These are phyloP conservation scores for Aspergillus uvarum DNA, from an alignment of 2,329 filamentous ascomycete genomes.

Conservation along the genomic window DNA sequence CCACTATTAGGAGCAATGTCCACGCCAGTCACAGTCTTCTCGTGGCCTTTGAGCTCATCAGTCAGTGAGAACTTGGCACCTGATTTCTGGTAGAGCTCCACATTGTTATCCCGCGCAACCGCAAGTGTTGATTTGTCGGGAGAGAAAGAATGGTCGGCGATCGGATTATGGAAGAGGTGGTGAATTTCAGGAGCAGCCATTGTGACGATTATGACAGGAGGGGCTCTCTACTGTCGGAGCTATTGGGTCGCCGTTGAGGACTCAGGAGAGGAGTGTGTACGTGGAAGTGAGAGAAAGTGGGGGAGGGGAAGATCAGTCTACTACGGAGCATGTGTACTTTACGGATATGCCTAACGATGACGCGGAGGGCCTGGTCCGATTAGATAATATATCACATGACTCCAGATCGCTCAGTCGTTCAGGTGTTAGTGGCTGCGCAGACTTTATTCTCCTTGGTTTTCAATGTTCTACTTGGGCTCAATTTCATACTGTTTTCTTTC, in stretches of 20 bases:
- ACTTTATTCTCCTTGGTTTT: neutral
- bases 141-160: slow-evolving; percentile 97
- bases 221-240: slow-evolving; percentile 91
- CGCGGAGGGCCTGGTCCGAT: slow-evolving; percentile 20
- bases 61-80: slow-evolving; percentile 77
- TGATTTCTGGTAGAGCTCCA: slow-evolving; percentile 79
- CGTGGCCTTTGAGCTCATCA: slow-evolving; percentile 92
- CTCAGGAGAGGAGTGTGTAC: slow-evolving; percentile 8
- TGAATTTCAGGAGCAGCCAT: slow-evolving; percentile 91
- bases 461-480: neutral
- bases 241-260: slow-evolving; percentile 4
- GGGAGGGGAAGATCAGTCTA: neutral
- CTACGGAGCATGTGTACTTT: neutral
- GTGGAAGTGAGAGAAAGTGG: slow-evolving; percentile 3
- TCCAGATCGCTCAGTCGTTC: neutral
- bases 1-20: slow-evolving; percentile 90
- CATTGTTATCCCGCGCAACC: slow-evolving; percentile 82
- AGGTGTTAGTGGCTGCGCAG: neutral
- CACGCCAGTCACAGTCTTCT: slow-evolving; percentile 94
- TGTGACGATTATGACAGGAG: slow-evolving; percentile 69
- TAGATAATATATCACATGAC: slow-evolving; percentile 27
- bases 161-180: slow-evolving; percentile 94
- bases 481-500: neutral
- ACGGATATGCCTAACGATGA: neutral
- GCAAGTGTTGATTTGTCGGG: slow-evolving; percentile 84